These are phyloP conservation scores for Cyberlindnera mississippiensis DNA, from an alignment of 805 yeast genomes.

Conservation along the genomic window DNA sequence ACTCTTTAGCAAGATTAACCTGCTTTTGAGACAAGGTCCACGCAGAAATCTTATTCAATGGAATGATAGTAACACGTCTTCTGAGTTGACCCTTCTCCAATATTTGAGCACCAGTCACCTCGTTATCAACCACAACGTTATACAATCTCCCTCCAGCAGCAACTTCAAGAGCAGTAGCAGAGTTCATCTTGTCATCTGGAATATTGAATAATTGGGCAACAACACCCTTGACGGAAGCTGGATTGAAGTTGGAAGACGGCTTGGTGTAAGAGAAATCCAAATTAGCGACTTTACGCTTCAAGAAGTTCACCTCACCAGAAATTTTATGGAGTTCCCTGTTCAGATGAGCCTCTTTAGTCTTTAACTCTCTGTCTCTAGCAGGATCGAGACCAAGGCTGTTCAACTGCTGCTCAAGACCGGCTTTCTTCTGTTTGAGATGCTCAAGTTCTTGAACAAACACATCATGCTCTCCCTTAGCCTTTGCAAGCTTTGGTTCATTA, in stretches of 20 bases:
- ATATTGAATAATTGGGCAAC: conserved; percentile 81
- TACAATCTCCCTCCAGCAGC: conserved; percentile 91
- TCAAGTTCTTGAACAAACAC: conserved; percentile 41
- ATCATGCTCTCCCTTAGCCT: conserved; percentile 50
- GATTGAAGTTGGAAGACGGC: conserved; percentile 60
- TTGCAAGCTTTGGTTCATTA: conserved; percentile 43
- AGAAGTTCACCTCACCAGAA: conserved; percentile 44
- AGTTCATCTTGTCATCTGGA: conserved; percentile 49
- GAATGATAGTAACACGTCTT: conserved; percentile 86
- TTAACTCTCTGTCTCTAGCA: conserved; percentile 39
- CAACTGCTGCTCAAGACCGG: conserved; percentile 39
- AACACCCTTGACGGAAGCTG: conserved; percentile 71
- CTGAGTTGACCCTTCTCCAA: conserved; percentile 74
- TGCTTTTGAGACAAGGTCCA: conserved; percentile 47
- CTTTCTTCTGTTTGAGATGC: conserved; percentile 36
- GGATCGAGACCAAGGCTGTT: conserved; percentile 56
- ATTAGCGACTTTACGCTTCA: conserved; percentile 63
- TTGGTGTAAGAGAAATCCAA: conserved; percentile 69
- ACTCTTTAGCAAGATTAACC: conserved; percentile 61
- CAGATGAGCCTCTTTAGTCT: conserved; percentile 40
- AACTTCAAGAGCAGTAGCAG: conserved; percentile 82
- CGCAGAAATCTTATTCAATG: conserved; percentile 79
- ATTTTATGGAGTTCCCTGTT: conserved; percentile 42
- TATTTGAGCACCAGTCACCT: conserved; percentile 76
- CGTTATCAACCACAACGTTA: conserved; percentile 88